Evolutionary conservation across 257 asterid genomes (phyloP).

Genomic region (Solanum microdontum): DNA sequence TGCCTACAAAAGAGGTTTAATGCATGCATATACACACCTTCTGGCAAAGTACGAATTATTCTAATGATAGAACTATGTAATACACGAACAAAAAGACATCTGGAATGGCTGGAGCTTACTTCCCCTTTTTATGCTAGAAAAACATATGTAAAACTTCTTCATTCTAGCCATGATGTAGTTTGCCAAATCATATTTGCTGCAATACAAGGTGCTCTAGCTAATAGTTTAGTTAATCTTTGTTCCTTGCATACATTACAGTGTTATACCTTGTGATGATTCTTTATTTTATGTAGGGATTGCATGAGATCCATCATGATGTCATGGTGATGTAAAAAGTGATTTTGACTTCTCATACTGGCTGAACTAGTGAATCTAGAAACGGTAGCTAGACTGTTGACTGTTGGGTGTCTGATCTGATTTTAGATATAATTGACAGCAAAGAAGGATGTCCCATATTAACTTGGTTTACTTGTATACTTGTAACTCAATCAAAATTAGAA

Average conservation of each 20-base stretch:
- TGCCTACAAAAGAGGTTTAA: background rate
- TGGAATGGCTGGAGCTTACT: background rate
- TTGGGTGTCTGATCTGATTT: background rate
- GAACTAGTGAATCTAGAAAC: background rate
- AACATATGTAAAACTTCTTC: background rate
- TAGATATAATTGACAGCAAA: background rate
- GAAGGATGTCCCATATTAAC: background rate
- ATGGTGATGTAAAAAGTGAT: background rate
- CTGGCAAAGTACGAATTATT: background rate
- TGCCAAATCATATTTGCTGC: background rate
- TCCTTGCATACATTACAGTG: background rate
- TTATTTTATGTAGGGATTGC: background rate
- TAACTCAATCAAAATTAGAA: background rate
- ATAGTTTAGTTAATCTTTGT: background rate
- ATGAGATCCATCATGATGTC: background rate
- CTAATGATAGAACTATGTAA: background rate
- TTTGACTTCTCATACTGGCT: background rate
- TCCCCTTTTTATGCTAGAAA: background rate
- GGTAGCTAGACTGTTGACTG: background rate
- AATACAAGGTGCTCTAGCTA: background rate
- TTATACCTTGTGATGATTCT: background rate
- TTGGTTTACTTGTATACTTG: background rate
- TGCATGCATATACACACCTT: background rate
- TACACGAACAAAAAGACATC: background rate
- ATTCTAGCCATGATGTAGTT: background rate